These are phyloP conservation scores for Urochloa ruziziensis DNA, from an alignment of 176 grass and related monocot genomes.

Conservation along the genomic window DNA sequence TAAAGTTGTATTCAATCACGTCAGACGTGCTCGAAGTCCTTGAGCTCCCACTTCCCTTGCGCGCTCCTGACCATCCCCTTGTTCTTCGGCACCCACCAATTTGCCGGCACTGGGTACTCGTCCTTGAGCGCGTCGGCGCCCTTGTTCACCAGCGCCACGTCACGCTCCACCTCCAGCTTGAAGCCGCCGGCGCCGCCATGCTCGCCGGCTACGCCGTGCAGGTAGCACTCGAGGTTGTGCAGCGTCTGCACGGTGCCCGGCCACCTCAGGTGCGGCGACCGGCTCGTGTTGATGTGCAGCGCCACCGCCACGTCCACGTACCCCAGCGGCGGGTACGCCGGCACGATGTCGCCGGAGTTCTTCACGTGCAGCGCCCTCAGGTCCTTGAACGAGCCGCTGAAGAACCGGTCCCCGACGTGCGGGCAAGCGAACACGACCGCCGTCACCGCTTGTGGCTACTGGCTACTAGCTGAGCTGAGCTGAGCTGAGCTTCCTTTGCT, in stretches of 20 bases:
- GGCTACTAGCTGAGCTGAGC: too few species aligned
- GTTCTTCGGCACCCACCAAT: slow-evolving; percentile 40
- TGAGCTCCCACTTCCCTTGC: slow-evolving; percentile 34
- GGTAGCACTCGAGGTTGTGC: slow-evolving; percentile 63
- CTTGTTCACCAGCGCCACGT: slow-evolving; percentile 56
- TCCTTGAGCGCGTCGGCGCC: slow-evolving; percentile 40
- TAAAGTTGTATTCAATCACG: too few species aligned
- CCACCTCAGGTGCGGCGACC: slow-evolving; percentile 41
- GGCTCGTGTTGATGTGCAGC: slow-evolving; percentile 25
- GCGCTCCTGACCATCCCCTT: slow-evolving; percentile 38
- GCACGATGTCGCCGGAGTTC: slow-evolving; percentile 46
- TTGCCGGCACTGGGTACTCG: slow-evolving; percentile 41
- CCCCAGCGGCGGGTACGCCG: slow-evolving; percentile 11
- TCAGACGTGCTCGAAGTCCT: slow-evolving; percentile 28
- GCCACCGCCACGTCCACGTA: slow-evolving; percentile 48
- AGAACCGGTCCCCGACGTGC: slow-evolving; percentile 41
- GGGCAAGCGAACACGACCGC: slow-evolving; percentile 58
- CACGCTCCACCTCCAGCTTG: slow-evolving; percentile 45
- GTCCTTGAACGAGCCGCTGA: slow-evolving; percentile 11
- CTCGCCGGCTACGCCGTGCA: slow-evolving; percentile 50
- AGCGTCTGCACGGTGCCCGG: slow-evolving; percentile 3
- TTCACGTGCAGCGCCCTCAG: slow-evolving; percentile 39
- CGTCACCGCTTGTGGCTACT: too few species aligned
- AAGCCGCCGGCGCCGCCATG: slow-evolving; percentile 29
- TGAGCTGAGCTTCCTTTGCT: too few species aligned